Evolutionary conservation across 352 stramenopile species (phyloP), one percentile per base, ranked within the genome.

Genomic region (Pythium dissimile): DNA sequence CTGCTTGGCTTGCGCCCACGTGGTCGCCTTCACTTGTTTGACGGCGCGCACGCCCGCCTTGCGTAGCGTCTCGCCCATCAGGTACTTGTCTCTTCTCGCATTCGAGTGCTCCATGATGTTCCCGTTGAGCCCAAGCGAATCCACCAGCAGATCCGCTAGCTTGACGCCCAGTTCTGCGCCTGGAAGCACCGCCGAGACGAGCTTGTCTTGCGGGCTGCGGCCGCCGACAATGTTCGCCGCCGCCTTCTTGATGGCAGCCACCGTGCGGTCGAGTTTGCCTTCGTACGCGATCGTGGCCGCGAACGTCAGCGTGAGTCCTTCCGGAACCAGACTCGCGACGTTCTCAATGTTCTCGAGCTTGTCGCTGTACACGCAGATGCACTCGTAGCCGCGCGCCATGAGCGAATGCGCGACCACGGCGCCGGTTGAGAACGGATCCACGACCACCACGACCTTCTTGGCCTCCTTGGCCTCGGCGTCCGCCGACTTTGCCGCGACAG

Each of bases 381-480:
- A 94, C 31, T 94, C 85, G 67, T 95, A 98, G 30, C 93, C 94
- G 43, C 88, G 80, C 35, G 76, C 75, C 60, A 86, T 85, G 46
- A 97, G 88, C 62, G 94, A 82, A 46, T 98, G 89, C 18, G 91
- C 95, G 12, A 99, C 73, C 39, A 98, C 77, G 26, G 93, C 96
- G 47, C 95, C 96, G 30, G 95, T 98, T 5, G 89, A 97, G 67
- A 98, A 99, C 2, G 96, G 94, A 66, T 98, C 93, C 23, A 99
- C 93, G 18, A 99, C 77, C 24, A 98, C 83, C 1, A 97, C 94
- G 12, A 92, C 76, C 37, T 88, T 84, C 27, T 80, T 84, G 12
- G 65, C 64, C 8, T 41, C 48, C 20, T 45, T 55, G 5, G 49
- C 15, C 32, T 42, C 26, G 6, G 54, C 56, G 0, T 41, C 24